These are phyloP conservation scores for Fusarium keratoplasticum DNA, from an alignment of 2,329 filamentous ascomycete genomes.

Conservation along the genomic window DNA sequence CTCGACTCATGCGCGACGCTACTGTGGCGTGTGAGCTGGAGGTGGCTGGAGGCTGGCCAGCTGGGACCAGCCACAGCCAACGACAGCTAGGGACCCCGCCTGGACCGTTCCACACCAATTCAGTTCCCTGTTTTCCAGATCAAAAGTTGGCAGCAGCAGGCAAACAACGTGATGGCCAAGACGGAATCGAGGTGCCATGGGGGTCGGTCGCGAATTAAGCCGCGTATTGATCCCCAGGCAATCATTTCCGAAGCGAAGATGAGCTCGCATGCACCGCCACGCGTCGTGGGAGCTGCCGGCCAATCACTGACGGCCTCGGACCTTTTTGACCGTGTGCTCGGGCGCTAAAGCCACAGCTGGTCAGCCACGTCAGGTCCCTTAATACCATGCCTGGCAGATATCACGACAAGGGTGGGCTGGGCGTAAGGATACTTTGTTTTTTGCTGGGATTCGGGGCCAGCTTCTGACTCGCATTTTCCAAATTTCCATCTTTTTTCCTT, in stretches of 20 bases:
- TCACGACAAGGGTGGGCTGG: conserved; percentile 32
- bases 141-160: conserved; percentile 37
- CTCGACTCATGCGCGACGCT: conserved; percentile 22
- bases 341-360: conserved; percentile 35
- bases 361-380: conserved; percentile 36
- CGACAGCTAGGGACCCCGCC: conserved; percentile 16
- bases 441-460: conserved; percentile 26
- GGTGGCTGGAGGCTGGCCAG: conserved; percentile 16
- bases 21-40: conserved; percentile 28
- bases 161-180: conserved; percentile 32
- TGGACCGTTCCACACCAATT: conserved; percentile 24
- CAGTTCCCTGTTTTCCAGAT: conserved; percentile 33
- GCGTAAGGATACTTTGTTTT: conserved; percentile 23
- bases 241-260: conserved; percentile 37
- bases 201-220: conserved; percentile 12
- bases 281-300: neutral
- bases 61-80: conserved; percentile 32
- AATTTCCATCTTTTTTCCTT: conserved; percentile 18
- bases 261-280: conserved; percentile 38
- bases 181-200: neutral
- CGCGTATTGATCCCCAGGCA: conserved; percentile 22
- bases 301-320: conserved; percentile 28
- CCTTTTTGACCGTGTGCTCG: conserved; percentile 26
- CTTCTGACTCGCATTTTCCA: conserved; percentile 27
- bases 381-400: conserved; percentile 29